Evolutionary conservation across 2,329 filamentous ascomycete genomes (phyloP).

Genomic region (Pseudogymnoascus sp.): DNA sequence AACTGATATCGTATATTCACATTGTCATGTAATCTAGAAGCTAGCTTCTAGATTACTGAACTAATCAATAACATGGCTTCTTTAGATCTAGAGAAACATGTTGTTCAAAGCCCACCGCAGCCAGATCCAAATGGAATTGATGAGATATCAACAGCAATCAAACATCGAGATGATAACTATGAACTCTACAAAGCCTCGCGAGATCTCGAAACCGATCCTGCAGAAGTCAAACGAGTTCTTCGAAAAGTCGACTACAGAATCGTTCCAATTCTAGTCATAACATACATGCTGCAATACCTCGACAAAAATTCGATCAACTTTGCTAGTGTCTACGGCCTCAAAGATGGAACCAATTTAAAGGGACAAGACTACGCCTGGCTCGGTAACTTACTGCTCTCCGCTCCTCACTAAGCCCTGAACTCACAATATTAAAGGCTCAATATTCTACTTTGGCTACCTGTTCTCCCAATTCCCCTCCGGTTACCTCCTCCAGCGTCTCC

Average conservation of each 20-base stretch:
- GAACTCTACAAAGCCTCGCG: constrained; percentile 29
- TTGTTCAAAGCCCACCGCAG: constrained; percentile 5
- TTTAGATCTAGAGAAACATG: constrained; percentile 17
- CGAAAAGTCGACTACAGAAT: constrained; percentile 48
- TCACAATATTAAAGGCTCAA: constrained; percentile 43
- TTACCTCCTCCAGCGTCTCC: constrained; percentile 59
- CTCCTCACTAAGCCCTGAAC: constrained; percentile 42
- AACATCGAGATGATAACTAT: constrained; percentile 32
- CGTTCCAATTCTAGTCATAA: constrained; percentile 47
- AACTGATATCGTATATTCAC: neutral
- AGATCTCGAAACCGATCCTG: constrained; percentile 22
- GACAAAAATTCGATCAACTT: constrained; percentile 49
- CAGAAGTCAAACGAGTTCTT: constrained; percentile 34
- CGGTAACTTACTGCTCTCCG: constrained; percentile 20
- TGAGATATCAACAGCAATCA: constrained; percentile 17
- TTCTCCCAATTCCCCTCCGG: constrained; percentile 66
- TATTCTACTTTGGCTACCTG: constrained; percentile 76
- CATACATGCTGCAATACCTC: constrained; percentile 53
- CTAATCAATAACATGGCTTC: constrained; percentile 12
- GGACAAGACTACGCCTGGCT: constrained; percentile 46
- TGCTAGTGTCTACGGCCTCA: constrained; percentile 40
- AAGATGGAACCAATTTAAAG: constrained; percentile 38
- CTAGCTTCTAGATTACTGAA: constrained; percentile 6
- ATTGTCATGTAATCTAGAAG: constrained; percentile 12
- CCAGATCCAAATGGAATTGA: constrained; percentile 9